Evolutionary conservation across 345 rosid species (phyloP), one percentile per base, ranked within the genome.

Genomic region (Acer negundo): DNA sequence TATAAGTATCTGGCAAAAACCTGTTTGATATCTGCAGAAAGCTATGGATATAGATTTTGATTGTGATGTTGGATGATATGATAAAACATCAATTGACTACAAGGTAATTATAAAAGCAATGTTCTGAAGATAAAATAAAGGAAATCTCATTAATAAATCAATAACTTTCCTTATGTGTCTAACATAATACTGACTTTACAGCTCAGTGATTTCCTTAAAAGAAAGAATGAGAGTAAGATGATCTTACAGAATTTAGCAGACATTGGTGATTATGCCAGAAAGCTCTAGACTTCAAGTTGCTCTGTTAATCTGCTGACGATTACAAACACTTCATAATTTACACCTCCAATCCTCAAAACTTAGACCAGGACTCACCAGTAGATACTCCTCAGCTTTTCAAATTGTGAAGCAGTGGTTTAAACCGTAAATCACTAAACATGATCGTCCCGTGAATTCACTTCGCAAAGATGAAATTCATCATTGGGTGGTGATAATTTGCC

Each of bases 241-340:
- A 74, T 63, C 62, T 62, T 49, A 40, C 28, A 40, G 47, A 42
- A 20, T 62, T 16, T 55, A 46, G 46, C 49, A 23, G 31, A 26
- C 13, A 8, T 4, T 19, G 47, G 2, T 55, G 74, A 55, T 8
- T 35, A 56, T 26, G 44, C 6, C 51, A 58, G 40, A 68, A 16
- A 38, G 31, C 75, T 58, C 66, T 38, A 38, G 75, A 72, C 65
- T 56, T 35, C 10, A 55, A 10, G 24, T 59, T 59, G n/a, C 23
- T 22, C 55, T 13, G 16, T 22, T 28, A 26, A 44, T 62, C 69
- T 24, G 46, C 49, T 55, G 64, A 71, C 17, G 28, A n/a, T 8
- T 19, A 22, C 75, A 71, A 23, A 19, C 42, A 74, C 23, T 42
- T 46, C 35, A 75, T 22, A 66, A 75, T 16, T n/a, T 49, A 74